Evolutionary conservation across 208 protist species (phyloP).

Genomic region (Herpetomonas muscarum): DNA sequence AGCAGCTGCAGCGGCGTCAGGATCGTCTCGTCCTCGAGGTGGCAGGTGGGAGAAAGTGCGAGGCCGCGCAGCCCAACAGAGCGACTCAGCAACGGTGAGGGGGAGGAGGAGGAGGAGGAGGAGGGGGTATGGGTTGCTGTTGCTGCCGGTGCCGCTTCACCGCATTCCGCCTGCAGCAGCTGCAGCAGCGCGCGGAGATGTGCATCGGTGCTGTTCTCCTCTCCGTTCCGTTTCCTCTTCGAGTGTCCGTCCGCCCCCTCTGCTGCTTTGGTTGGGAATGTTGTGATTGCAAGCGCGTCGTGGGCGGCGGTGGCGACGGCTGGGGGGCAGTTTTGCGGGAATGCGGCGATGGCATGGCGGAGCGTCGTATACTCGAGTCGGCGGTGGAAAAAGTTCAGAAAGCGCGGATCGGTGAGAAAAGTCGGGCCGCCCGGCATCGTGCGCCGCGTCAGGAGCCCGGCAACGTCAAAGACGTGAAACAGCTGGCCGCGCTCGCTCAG

Average conservation of each 20-base stretch:
- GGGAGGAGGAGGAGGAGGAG: background rate
- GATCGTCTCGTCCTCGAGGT: conserved; percentile 10
- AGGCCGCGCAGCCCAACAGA: too few species aligned
- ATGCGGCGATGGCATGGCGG: conserved; percentile 1
- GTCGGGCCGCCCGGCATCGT: conserved; percentile 20
- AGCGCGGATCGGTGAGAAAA: conserved; percentile 19
- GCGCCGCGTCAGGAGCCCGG: conserved; percentile 14
- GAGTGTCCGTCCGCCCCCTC: too few species aligned
- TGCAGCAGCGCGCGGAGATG: background rate
- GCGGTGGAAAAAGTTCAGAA: conserved; percentile 30
- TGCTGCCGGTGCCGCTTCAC: too few species aligned
- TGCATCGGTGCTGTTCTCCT: background rate
- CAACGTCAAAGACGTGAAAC: conserved; percentile 38
- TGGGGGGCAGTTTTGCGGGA: background rate
- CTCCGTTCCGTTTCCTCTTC: too few species aligned
- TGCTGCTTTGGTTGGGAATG: background rate
- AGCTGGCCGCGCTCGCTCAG: conserved; percentile 36
- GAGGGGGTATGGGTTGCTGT: background rate
- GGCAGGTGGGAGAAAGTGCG: too few species aligned
- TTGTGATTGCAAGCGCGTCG: background rate
- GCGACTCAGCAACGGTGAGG: too few species aligned
- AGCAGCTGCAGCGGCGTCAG: conserved; percentile 16
- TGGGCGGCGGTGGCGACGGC: background rate
- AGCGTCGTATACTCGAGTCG: conserved; percentile 16
- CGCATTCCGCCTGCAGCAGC: too few species aligned